Evolutionary conservation across 257 asterid species (phyloP).

Genomic region (Ehretia macrophylla): DNA sequence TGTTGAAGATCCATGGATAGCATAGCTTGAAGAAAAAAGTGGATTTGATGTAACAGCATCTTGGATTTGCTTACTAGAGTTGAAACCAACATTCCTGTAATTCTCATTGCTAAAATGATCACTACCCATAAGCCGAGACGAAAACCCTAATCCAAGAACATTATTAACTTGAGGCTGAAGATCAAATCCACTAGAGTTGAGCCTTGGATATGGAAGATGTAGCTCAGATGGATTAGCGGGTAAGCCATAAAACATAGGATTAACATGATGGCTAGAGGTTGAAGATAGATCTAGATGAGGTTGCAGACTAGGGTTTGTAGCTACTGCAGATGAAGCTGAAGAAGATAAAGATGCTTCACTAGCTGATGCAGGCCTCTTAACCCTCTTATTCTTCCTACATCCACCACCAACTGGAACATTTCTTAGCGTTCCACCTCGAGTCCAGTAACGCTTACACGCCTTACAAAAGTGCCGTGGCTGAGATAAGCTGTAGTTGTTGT

Average conservation of each 20-base stretch:
- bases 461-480: conserved; percentile 52
- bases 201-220: conserved; percentile 20
- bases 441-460: conserved; percentile 53
- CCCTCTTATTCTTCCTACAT: conserved; percentile 39
- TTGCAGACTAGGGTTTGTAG: conserved; percentile 26
- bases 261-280: conserved; percentile 14
- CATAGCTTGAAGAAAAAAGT: conserved; percentile 32
- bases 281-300: conserved; percentile 29
- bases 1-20: conserved; percentile 23
- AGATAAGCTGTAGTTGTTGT: conserved; percentile 46
- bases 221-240: conserved; percentile 21
- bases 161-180: conserved; percentile 15
- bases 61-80: conserved; percentile 26
- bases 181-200: conserved; percentile 13
- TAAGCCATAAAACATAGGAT: conserved; percentile 36
- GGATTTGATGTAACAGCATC: conserved; percentile 19
- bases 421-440: conserved; percentile 47
- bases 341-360: conserved; percentile 12
- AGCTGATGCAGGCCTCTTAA: conserved; percentile 18
- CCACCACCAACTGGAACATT: conserved; percentile 58
- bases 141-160: conserved; percentile 37
- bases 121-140: conserved; percentile 18
- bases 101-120: conserved; percentile 5
- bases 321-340: conserved; percentile 7
- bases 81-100: conserved; percentile 19